Conservation (phyloP, 2,329 filamentous ascomycete genomes). For the Fusarium longipes region DNA sequence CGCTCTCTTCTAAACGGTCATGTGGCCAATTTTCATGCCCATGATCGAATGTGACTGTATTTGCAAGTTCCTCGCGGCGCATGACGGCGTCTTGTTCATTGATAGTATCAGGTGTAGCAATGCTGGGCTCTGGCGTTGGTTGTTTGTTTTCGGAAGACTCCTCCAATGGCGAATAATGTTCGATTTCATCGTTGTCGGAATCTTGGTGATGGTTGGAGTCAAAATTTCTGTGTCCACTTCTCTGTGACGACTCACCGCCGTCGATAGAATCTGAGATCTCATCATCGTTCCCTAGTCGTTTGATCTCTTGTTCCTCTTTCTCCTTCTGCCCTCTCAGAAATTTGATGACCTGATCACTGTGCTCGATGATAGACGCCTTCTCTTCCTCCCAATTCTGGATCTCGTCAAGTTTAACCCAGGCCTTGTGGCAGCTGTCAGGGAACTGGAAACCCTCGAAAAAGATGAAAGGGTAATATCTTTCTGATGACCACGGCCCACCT, state of each 20-base stretch:
- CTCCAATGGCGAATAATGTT: background rate
- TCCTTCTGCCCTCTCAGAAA: background rate
- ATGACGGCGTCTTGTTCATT: background rate
- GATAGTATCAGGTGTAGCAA: background rate
- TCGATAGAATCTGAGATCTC: conserved; percentile 1
- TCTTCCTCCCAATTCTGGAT: conserved; percentile 1
- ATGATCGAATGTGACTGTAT: background rate
- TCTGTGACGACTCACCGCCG: background rate
- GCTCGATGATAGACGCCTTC: background rate
- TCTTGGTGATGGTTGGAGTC: background rate
- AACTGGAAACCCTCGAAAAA: conserved; percentile 36
- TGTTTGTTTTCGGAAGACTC: background rate
- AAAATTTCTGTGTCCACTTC: background rate
- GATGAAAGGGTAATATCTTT: conserved; percentile 33
- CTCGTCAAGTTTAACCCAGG: conserved; percentile 25
- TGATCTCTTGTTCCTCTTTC: background rate
- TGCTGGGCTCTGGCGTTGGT: background rate
- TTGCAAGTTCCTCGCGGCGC: background rate
- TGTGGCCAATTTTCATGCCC: no score
- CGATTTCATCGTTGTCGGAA: background rate
- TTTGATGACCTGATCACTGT: conserved; percentile 8
- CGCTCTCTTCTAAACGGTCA: background rate
- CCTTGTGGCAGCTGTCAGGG: conserved; percentile 15
- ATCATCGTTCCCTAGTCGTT: background rate
- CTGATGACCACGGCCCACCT: background rate